phyloP scores from a whole-genome alignment of 192 early-diverging fungal genomes.

The Coemansia sp. region DNA sequence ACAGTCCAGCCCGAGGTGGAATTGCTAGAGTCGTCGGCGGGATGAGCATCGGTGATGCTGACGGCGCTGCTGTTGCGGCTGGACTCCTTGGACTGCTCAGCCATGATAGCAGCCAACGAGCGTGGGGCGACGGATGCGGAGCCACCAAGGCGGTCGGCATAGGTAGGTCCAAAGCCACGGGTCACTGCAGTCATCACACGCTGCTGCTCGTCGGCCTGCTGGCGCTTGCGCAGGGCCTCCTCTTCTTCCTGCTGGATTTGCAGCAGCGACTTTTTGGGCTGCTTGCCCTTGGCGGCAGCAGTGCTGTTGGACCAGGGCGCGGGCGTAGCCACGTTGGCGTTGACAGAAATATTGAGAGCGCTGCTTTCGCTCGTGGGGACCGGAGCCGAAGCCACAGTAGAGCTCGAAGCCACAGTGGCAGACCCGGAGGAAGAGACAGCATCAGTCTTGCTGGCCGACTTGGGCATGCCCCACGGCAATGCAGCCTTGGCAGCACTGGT shows the following conservation, averaged over 20 bases:
- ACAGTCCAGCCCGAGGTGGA: conserved; percentile 7
- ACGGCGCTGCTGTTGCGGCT: conserved; percentile 5
- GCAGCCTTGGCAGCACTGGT: neutral
- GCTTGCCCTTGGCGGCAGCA: conserved; percentile 19
- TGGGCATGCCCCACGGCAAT: neutral
- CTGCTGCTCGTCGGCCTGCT: conserved; percentile 29
- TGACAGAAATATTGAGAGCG: neutral
- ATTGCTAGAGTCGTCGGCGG: neutral
- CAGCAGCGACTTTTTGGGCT: conserved; percentile 54
- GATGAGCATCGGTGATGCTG: neutral
- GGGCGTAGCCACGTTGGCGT: conserved; percentile 12
- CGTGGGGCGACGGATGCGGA: conserved; percentile 14
- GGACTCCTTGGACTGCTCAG: conserved; percentile 44
- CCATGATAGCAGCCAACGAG: conserved; percentile 51
- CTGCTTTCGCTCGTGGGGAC: neutral
- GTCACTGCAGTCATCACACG: conserved; percentile 7
- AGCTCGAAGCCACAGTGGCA: neutral
- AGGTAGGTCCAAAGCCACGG: conserved; percentile 31
- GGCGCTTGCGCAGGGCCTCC: conserved; percentile 34
- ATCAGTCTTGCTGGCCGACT: neutral
- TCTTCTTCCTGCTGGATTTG: conserved; percentile 59
- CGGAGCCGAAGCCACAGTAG: neutral
- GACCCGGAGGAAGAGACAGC: neutral
- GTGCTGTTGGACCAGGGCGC: conserved; percentile 45
- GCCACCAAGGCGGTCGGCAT: conserved; percentile 39